These are phyloP conservation scores for Ogataea pini DNA, from an alignment of 805 yeast species.

Conservation along the genomic window DNA sequence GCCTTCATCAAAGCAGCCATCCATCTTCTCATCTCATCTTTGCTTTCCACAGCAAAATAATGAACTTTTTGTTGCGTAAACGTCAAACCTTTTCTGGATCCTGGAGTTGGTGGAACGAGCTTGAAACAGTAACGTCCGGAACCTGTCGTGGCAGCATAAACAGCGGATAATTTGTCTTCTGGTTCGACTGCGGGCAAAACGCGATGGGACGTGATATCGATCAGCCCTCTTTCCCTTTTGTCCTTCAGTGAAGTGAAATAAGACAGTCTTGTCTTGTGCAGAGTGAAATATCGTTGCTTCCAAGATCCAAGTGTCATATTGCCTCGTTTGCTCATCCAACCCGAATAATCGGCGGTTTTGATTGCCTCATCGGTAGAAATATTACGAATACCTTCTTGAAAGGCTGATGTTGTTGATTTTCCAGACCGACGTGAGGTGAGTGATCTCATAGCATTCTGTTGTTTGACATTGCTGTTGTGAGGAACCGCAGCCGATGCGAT, in stretches of 20 bases:
- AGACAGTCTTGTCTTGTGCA: conserved; percentile 91
- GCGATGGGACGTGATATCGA: conserved; percentile 93
- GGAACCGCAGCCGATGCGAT: conserved; percentile 39
- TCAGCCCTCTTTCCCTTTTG: conserved; percentile 83
- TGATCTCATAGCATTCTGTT: conserved; percentile 43
- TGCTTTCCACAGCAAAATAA: conserved; percentile 90
- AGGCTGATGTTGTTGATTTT: conserved; percentile 74
- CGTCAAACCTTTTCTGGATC: conserved; percentile 90
- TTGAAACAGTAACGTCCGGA: conserved; percentile 93
- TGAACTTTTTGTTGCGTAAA: conserved; percentile 96
- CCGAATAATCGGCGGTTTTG: conserved; percentile 72
- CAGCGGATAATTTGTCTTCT: conserved; percentile 76
- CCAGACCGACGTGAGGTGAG: conserved; percentile 41
- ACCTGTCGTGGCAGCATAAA: conserved; percentile 92
- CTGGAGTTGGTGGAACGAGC: conserved; percentile 96
- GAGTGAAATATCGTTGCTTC: conserved; percentile 82
- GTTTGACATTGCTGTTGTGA: conserved; percentile 28
- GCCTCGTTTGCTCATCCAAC: conserved; percentile 96
- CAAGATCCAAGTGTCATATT: conserved; percentile 84
- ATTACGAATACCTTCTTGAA: conserved; percentile 81
- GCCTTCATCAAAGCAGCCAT: conserved; percentile 93
- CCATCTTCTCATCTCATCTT: conserved; percentile 93
- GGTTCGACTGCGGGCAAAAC: conserved; percentile 77
- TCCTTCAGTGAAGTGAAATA: conserved; percentile 81
- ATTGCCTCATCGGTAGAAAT: conserved; percentile 78